Percentiles rank a stretch among this genome's conserved stretches.
phyloP scores from a whole-genome alignment of 2,329 filamentous ascomycete genomes.

The Xylaria polymorpha region DNA sequence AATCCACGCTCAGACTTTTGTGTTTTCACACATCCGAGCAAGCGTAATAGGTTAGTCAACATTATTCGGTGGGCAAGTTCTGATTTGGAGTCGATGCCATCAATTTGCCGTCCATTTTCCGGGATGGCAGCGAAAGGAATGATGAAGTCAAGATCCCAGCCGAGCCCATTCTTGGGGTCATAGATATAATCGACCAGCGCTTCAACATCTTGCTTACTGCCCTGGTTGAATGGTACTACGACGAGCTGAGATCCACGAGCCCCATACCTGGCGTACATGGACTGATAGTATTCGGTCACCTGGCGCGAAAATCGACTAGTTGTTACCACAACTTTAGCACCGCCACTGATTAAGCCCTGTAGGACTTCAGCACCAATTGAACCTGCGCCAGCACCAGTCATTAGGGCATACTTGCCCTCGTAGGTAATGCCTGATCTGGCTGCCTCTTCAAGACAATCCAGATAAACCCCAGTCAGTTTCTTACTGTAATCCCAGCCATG shows the following conservation, averaged over 20 bases:
- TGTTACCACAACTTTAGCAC: slow-evolving; percentile 95
- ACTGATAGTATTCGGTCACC: slow-evolving; percentile 99
- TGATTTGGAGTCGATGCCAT: slow-evolving; percentile 95
- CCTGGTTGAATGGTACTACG: slow-evolving; percentile 98
- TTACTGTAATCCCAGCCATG: slow-evolving; percentile 99
- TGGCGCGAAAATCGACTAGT: slow-evolving; percentile 96
- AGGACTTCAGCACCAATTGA: slow-evolving; percentile 98
- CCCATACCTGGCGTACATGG: slow-evolving; percentile 96
- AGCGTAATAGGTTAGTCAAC: slow-evolving; percentile 94
- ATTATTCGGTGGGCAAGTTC: slow-evolving; percentile 99
- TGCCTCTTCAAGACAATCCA: slow-evolving; percentile 90
- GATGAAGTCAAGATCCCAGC: slow-evolving; percentile 97
- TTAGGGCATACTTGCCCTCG: slow-evolving; percentile 93
- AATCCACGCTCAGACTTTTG: slow-evolving; percentile 90
- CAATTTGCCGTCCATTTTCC: slow-evolving; percentile 97
- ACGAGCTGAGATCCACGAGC: slow-evolving; percentile 95
- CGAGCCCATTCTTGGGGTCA: slow-evolving; percentile 93
- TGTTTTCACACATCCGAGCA: slow-evolving; percentile 89
- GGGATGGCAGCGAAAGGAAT: slow-evolving; percentile 97
- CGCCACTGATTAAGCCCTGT: slow-evolving; percentile 94
- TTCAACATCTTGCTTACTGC: slow-evolving; percentile 97
- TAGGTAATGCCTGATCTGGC: slow-evolving; percentile 90
- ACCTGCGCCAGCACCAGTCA: slow-evolving; percentile 97
- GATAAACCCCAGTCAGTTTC: slow-evolving; percentile 92
- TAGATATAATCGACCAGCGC: slow-evolving; percentile 96